A percentile compares a stretch with the other conserved stretches of the same genome.
Evolutionary conservation across 2,329 filamentous ascomycete genomes (phyloP).

Genomic region (Alternaria incomplexa): DNA sequence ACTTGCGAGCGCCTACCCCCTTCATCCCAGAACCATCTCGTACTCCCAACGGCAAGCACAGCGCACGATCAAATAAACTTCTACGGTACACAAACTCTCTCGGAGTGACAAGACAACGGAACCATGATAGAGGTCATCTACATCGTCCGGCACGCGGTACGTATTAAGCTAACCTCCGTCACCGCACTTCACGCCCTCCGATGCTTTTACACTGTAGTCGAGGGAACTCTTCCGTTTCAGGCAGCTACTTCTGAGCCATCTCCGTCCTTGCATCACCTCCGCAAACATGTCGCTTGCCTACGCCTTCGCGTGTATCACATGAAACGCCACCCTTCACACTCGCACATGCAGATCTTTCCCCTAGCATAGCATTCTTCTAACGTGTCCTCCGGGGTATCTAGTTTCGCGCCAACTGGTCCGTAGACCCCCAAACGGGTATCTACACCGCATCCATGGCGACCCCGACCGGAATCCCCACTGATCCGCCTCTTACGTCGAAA

Average conservation of each 20-base stretch:
- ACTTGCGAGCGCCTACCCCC: not conserved
- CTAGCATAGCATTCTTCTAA: constrained; percentile 27
- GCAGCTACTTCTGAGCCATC: constrained; percentile 2
- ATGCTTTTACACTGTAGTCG: constrained; percentile 10
- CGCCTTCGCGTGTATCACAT: constrained; percentile 9
- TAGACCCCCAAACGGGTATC: constrained; percentile 78
- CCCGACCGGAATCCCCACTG: constrained; percentile 85
- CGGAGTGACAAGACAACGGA: not conserved
- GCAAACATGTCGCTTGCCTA: constrained; percentile 1
- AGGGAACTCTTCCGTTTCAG: constrained; percentile 15
- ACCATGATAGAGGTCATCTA: constrained; percentile 56
- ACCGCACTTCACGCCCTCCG: constrained; percentile 8
- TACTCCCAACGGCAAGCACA: constrained; percentile 15
- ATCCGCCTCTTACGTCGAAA: constrained; percentile 85
- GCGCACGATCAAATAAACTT: constrained; percentile 6
- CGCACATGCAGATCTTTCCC: constrained; percentile 2
- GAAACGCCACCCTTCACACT: constrained; percentile 1
- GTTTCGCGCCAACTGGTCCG: constrained; percentile 91
- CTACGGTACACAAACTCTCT: not conserved
- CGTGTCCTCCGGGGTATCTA: constrained; percentile 21
- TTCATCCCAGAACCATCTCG: constrained; percentile 5
- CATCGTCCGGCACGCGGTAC: constrained; percentile 58
- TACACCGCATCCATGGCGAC: constrained; percentile 73
- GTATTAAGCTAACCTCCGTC: constrained; percentile 36
- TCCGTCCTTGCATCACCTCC: constrained; percentile 15